Percentiles rank a stretch among this genome's conserved stretches.
Evolutionary conservation across 768 basidiomycete species (phyloP).

Genomic region (Russula dissimulans): DNA sequence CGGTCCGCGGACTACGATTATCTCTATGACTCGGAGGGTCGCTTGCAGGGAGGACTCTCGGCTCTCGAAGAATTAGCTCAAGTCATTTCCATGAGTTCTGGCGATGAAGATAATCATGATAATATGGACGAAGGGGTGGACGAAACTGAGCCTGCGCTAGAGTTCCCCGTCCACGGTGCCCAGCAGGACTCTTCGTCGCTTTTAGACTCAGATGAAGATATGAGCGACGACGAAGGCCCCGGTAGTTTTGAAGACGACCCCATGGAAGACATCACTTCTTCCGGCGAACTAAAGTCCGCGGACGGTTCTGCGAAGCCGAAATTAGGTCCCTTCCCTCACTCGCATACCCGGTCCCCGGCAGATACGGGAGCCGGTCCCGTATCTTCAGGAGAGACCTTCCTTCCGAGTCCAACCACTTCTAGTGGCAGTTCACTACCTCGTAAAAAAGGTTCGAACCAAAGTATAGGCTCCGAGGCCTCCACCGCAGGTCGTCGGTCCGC

Average conservation of each 20-base stretch:
- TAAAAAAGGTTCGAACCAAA: constrained; percentile 11
- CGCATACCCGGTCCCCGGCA: constrained; percentile 15
- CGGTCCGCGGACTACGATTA: constrained; percentile 58
- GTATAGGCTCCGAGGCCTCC: constrained; percentile 17
- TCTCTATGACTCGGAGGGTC: constrained; percentile 75
- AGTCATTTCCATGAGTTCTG: constrained; percentile 61
- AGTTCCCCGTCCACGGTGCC: constrained; percentile 55
- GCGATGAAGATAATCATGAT: constrained; percentile 45
- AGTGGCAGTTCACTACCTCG: constrained; percentile 7
- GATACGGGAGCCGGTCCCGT: neutral
- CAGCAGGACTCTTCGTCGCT: constrained; percentile 42
- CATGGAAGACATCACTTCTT: constrained; percentile 78
- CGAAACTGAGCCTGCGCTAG: constrained; percentile 54
- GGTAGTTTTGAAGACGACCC: constrained; percentile 71
- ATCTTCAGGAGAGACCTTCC: neutral
- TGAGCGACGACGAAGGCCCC: constrained; percentile 58
- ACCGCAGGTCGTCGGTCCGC: constrained; percentile 28
- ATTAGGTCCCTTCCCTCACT: neutral
- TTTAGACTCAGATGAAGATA: constrained; percentile 67
- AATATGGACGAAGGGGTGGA: constrained; percentile 49
- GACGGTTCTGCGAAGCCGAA: constrained; percentile 7
- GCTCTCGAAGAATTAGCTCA: constrained; percentile 81
- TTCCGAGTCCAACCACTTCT: neutral
- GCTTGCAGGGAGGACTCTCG: constrained; percentile 77
- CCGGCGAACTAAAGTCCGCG: constrained; percentile 41